phyloP scores from a whole-genome alignment of 306 rosid genomes.

The Mucuna pruriens region DNA sequence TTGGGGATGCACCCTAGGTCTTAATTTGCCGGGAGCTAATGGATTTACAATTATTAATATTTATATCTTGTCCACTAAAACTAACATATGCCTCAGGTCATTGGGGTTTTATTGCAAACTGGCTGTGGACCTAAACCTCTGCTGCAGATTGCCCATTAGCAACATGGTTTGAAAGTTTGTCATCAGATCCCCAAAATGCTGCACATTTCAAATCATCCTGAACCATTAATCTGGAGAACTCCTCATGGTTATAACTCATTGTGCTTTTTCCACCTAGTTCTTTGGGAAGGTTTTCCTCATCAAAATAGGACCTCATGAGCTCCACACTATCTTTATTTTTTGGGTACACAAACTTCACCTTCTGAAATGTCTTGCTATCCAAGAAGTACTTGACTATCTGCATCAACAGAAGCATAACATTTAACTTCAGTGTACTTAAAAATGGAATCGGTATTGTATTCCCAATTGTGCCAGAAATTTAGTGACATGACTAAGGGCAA shows the following conservation, averaged over 20 bases:
- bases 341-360: slow-evolving; percentile 86
- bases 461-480: not conserved
- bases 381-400: slow-evolving; percentile 88
- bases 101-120: slow-evolving; percentile 31
- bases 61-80: slow-evolving; percentile 15
- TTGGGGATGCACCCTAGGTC: not conserved
- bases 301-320: slow-evolving; percentile 79
- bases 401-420: slow-evolving; percentile 33
- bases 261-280: slow-evolving; percentile 83
- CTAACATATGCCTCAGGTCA: slow-evolving; percentile 15
- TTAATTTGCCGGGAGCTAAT: not conserved
- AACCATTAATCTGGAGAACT: slow-evolving; percentile 70
- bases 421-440: not conserved
- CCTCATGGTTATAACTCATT: slow-evolving; percentile 72
- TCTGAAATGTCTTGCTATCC: slow-evolving; percentile 85
- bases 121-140: too few relatives aligned
- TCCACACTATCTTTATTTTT: slow-evolving; percentile 82
- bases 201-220: slow-evolving; percentile 75
- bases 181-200: slow-evolving; percentile 63
- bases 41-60: slow-evolving; percentile 21
- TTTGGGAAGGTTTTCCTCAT: slow-evolving; percentile 83
- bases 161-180: slow-evolving; percentile 45
- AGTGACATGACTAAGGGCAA: not conserved
- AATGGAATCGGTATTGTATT: not conserved
- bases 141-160: slow-evolving; percentile 54